Evolutionary conservation across 2,329 filamentous ascomycete species (phyloP).

Genomic region (Orbilia quercus): DNA sequence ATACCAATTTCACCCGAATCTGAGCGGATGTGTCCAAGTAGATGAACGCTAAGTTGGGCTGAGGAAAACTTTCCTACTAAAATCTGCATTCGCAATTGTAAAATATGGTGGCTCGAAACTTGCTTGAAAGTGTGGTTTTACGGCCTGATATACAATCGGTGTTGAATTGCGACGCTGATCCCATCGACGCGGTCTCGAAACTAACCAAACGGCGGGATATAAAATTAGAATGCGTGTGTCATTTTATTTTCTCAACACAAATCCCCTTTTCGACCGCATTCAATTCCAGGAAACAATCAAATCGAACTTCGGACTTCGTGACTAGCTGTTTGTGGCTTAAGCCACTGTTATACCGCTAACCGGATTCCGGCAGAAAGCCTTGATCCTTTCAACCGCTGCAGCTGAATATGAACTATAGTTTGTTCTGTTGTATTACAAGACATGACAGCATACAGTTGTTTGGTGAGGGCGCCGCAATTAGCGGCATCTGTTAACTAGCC

Average conservation of each 20-base stretch:
- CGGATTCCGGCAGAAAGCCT: background rate
- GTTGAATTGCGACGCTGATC: too few species aligned
- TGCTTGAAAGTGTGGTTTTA: too few species aligned
- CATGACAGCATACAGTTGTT: background rate
- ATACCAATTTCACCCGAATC: background rate
- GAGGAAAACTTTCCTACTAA: too few species aligned
- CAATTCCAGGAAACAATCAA: background rate
- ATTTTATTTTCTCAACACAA: slow-evolving; percentile 3
- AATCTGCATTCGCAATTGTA: background rate
- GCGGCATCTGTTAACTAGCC: background rate
- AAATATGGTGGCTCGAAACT: too few species aligned
- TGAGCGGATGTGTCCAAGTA: background rate
- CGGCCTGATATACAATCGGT: too few species aligned
- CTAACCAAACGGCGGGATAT: background rate
- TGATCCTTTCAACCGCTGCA: slow-evolving; percentile 11
- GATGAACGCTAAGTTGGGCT: too few species aligned
- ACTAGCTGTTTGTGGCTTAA: slow-evolving; percentile 15
- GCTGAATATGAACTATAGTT: background rate
- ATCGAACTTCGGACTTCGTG: background rate
- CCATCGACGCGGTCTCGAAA: too few species aligned
- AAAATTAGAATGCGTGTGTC: background rate
- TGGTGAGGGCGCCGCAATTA: background rate
- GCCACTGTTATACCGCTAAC: slow-evolving; percentile 13
- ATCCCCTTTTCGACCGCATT: background rate
- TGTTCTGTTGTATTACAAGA: background rate